A percentile compares a stretch with the other conserved stretches of the same genome.
phyloP scores from a whole-genome alignment of 345 rosid genomes.

The Camelina neglecta region DNA sequence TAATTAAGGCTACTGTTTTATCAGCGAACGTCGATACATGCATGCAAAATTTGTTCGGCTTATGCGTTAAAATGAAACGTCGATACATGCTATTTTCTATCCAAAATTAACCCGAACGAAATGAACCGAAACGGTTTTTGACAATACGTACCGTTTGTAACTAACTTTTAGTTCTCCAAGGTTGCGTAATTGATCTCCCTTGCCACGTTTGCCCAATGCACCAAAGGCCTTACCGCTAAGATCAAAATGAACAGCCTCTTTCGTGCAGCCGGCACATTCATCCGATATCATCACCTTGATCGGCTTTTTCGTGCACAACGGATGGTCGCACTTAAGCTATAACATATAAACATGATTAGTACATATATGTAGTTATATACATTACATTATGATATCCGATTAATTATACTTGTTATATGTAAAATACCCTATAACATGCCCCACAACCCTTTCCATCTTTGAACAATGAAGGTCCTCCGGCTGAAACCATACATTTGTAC shows the following conservation, averaged over 20 bases:
- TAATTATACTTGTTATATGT: neutral
- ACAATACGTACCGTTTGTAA: constrained; percentile 55
- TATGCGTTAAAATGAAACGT: no score
- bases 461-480: constrained; percentile 67
- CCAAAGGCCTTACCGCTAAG: constrained; percentile 82
- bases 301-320: constrained; percentile 64
- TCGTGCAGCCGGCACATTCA: constrained; percentile 64
- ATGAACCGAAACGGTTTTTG: neutral
- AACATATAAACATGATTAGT: constrained; percentile 8
- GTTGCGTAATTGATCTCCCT: constrained; percentile 59
- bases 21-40: neutral
- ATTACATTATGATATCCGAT: neutral
- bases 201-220: constrained; percentile 64
- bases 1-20: neutral
- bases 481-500: constrained; percentile 59
- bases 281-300: constrained; percentile 70
- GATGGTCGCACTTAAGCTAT: constrained; percentile 47
- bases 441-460: constrained; percentile 74
- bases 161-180: constrained; percentile 64
- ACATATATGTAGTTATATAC: neutral
- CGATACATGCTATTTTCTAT: neutral
- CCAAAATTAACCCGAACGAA: neutral
- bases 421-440: constrained; percentile 65
- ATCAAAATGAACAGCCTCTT: constrained; percentile 67
- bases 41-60: neutral